Evolutionary conservation across 2,329 filamentous ascomycete genomes (phyloP).

Genomic region (Aspergillus brasiliensis): DNA sequence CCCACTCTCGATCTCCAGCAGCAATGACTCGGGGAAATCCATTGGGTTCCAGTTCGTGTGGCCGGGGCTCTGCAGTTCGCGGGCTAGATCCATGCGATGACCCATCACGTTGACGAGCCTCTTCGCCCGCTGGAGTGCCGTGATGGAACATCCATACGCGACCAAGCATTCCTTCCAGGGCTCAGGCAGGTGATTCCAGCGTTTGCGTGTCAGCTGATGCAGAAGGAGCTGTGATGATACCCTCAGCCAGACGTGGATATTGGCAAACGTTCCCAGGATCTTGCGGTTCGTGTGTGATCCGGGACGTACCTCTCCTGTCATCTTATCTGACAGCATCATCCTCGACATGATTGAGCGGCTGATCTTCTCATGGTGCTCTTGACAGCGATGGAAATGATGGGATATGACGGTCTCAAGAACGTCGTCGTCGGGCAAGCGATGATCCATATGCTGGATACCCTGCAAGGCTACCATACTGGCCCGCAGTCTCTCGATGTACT

Average conservation of each 20-base stretch:
- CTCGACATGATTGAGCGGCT: conserved; percentile 7
- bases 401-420: conserved; percentile 5
- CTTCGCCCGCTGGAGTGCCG: conserved; percentile 30
- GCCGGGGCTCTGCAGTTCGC: conserved; percentile 53
- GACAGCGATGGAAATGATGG: conserved; percentile 6
- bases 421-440: not conserved
- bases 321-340: conserved; percentile 5
- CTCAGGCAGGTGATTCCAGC: conserved; percentile 13
- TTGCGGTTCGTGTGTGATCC: not conserved
- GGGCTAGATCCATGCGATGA: conserved; percentile 21
- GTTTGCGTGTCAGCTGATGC: conserved; percentile 23
- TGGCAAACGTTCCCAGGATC: conserved; percentile 6
- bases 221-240: conserved; percentile 25
- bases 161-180: conserved; percentile 26
- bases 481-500: conserved; percentile 17
- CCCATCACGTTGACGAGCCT: conserved; percentile 24
- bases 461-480: conserved; percentile 16
- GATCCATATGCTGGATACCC: not conserved
- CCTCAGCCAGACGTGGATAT: conserved; percentile 19
- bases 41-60: conserved; percentile 59
- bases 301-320: not conserved
- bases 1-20: conserved; percentile 66
- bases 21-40: conserved; percentile 60
- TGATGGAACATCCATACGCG: conserved; percentile 30
- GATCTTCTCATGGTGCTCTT: conserved; percentile 4